Base-by-base conservation (phyloP, 352 stramenopile species). In the Phytophthora citrophthora region DNA sequence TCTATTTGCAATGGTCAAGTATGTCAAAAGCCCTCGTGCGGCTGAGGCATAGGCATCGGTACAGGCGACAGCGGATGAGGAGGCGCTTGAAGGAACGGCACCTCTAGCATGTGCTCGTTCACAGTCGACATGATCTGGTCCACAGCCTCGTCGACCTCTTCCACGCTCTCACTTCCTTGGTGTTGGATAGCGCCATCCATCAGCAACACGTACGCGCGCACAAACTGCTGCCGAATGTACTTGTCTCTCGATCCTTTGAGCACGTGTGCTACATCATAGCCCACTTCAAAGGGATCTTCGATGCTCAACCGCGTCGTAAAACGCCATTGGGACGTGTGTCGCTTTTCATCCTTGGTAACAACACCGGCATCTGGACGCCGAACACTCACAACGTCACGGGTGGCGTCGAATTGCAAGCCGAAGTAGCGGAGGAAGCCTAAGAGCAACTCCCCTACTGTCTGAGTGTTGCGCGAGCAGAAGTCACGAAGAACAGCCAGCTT, bases 201-300 rank as follows among this genome's bases (percentile, higher is more conserved):
- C 13, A 93, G 67, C 57, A 90, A 47, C 41, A 84, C 74, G 49
- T 90, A 92, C 13, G 85, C 83, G 13, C 85, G 81, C 6, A 83
- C 82, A 44, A 92, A 90, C 56, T 95, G 82, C 68, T 95, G 86
- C 9, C 86, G 86, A 61, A 92, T 91, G 73, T 93, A 91, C 59
- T 92, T 93, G 70, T 95, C 83, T 18, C 84, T 82, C 9, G 81
- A 84, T 23, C 89, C 83, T 54, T 98, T 98, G 13, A 99, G 79
- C 16, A 99, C 96, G 72, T 99, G 97, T 6, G 95, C 96, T 41
- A 99, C 96, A 71, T 99, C 94, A 74, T 99, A 99, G 68, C 92
- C 97, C 3, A 88, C 96, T 69, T 99, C 98, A 77, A 99, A 99
- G 2, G 98, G 98, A 76, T 99, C 98, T 86, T 99, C 97, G 54